Evolutionary conservation across 768 basidiomycete genomes (phyloP).

Genomic region (Podaxis carcinomalis): DNA sequence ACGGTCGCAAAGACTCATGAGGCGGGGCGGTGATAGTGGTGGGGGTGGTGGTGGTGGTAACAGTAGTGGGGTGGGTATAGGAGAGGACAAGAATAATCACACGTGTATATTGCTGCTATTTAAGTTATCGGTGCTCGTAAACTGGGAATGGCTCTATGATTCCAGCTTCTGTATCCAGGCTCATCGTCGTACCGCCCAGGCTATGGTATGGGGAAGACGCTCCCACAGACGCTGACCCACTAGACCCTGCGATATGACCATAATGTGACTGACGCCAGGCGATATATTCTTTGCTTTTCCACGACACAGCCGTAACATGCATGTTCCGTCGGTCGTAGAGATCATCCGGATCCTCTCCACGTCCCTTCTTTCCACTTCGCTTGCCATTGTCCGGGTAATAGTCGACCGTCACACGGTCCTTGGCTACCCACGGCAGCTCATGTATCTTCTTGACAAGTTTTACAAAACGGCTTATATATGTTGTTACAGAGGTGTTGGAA

Average conservation of each 20-base stretch:
- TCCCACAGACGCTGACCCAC: neutral
- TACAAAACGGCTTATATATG: constrained; percentile 29
- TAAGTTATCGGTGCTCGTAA: neutral
- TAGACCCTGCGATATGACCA: neutral
- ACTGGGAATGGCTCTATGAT: constrained; percentile 9
- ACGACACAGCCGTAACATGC: constrained; percentile 3
- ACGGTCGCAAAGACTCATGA: constrained; percentile 6
- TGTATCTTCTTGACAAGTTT: constrained; percentile 32
- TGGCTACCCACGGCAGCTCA: constrained; percentile 39
- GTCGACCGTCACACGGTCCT: constrained; percentile 36
- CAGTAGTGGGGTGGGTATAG: neutral
- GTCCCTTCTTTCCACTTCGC: constrained; percentile 14
- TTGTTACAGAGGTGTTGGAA: constrained; percentile 27
- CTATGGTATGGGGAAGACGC: neutral
- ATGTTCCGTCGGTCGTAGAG: neutral
- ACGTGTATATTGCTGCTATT: neutral
- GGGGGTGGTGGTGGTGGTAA: neutral
- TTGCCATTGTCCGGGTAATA: constrained; percentile 31
- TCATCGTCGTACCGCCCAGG: neutral
- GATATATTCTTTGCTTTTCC: constrained; percentile 1
- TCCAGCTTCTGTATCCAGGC: neutral
- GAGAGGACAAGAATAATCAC: neutral
- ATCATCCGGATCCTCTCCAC: neutral
- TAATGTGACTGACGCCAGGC: neutral
- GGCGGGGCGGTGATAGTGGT: neutral